Base-by-base conservation (phyloP, 306 rosid species). In the Begonia fuchsioides region DNA sequence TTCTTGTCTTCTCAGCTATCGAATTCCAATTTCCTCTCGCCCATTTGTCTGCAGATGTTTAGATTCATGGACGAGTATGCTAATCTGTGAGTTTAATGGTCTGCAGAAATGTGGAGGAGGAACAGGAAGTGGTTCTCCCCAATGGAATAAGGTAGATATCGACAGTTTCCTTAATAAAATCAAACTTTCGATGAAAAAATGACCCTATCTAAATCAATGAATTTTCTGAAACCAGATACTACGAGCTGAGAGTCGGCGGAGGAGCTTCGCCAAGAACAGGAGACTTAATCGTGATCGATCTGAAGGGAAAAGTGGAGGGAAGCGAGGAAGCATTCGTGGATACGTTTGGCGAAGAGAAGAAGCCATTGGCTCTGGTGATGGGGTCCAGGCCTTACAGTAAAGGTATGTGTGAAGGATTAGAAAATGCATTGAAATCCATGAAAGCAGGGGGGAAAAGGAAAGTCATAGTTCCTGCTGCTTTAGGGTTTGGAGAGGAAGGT, bases 321-420 rank as follows among this genome's bases (percentile, higher is more conserved):
- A 81, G 15, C 20, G 82, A 78, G 32, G 75, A 75, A 57, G 87
- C 73, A 53, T 90, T 85, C 71, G 92, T 81, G 70, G 71, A 85
- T 69, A 90, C 98, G 67, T 79, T 68, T 68, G 94, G 56, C 20
- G 61, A 62, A 3, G 95, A 76, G 10, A 75, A 72, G 63, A 90
- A 62, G 67, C 72, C 98, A 20, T 58, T 90, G 80, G 98, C 95
- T 16, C 52, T 90, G 26, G 85, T 90, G 13, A 58, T 81, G 70
- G 95, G 95, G n/a, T 81, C 92, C 35, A 81, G 94, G 66, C 98
- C 98, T 17, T 90, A 74, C 43, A 75, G 94, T 56, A 90, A 77
- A 47, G 98, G 95, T 60, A 55, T 85, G 39, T 85, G 98, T 73
- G 95, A 90, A 75, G 95, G 98, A 39, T 60, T 90, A 53, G 95